Evolutionary conservation across 495 filamentous ascomycete genomes (phyloP).

Genomic region (Neurospora discreta): DNA sequence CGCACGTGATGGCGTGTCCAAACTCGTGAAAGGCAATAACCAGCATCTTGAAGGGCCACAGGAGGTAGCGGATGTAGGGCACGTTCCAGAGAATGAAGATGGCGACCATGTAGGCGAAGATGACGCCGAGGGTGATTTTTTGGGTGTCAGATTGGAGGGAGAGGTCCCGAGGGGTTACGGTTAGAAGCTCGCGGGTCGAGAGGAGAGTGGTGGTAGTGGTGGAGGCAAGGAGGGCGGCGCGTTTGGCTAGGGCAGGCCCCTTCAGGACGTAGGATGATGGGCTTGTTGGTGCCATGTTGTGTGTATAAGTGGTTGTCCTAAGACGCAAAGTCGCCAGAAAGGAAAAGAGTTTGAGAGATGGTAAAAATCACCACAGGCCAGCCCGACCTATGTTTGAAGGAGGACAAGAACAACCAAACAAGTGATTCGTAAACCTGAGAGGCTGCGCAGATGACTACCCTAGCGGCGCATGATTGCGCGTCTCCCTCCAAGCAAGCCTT

Average conservation of each 20-base stretch:
- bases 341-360: not conserved
- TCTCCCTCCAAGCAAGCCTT: not conserved
- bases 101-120: constrained; percentile 55
- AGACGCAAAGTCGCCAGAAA: not conserved
- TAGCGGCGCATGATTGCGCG: not conserved
- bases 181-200: not conserved
- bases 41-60: constrained; percentile 88
- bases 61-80: constrained; percentile 57
- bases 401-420: not conserved
- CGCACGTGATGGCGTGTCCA: constrained; percentile 61
- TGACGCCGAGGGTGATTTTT: constrained; percentile 55
- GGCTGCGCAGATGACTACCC: not conserved
- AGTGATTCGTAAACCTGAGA: not conserved
- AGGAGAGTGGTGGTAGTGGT: constrained; percentile 3
- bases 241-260: not conserved
- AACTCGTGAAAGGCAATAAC: constrained; percentile 82
- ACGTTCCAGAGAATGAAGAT: constrained; percentile 73
- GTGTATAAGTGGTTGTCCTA: not conserved
- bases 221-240: not conserved
- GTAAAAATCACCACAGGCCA: not conserved
- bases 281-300: not conserved
- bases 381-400: not conserved
- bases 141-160: constrained; percentile 55
- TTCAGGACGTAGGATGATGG: not conserved
- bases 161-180: constrained; percentile 34